Base-by-base conservation (phyloP, 2,329 filamentous ascomycete species). In the Pseudogymnoascus destructans region DNA sequence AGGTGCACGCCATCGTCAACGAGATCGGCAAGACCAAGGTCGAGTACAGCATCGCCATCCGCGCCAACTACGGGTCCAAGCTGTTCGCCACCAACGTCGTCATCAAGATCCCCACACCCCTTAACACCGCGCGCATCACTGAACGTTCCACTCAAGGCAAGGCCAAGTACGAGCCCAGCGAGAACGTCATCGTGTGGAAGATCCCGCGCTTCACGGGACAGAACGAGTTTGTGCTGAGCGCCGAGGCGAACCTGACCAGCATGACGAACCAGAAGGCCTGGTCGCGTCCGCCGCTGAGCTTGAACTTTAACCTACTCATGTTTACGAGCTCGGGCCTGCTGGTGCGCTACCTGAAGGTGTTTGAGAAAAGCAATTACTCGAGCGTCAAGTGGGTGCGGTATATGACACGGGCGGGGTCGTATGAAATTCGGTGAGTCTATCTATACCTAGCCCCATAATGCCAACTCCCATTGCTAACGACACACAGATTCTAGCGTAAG, bases 341-440 rank as follows among this genome's bases (percentile, higher is more conserved):
- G 63, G 93, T 98, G 59, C 78, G 95, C 55, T 98, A 98, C 71
- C 74, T 98, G 59, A 98, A 98, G 74, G 93, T 98, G 1, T 98
- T 98, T 75, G 93, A 98, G 76, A 98, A 98, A 83, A 93, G 82
- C 73, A 97, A 97, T 73, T 98, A 98, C 71, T 95, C 88, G 62
- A 95, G 90, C 69, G 93, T 98, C 55, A 98, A 98, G 73, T 98
- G 93, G 93, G 93, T 98, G 66, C 79, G 93, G 66, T 98, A 98
- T 73, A 97, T 98, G 93, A 98, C 93, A 15, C 84, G 92, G 64
- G 93, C 92, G 13, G 93, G 93, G 25, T 96, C 90, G 72, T 98
- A 98, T 72, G 93, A 98, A 75, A 95, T 98, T 70, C 79, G 90
- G 85, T 95, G 63, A 62, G 63, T 64, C 23, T 59, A 35, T 64